Evolutionary conservation across 768 basidiomycete genomes (phyloP).

Genomic region (Trametes cingulata): DNA sequence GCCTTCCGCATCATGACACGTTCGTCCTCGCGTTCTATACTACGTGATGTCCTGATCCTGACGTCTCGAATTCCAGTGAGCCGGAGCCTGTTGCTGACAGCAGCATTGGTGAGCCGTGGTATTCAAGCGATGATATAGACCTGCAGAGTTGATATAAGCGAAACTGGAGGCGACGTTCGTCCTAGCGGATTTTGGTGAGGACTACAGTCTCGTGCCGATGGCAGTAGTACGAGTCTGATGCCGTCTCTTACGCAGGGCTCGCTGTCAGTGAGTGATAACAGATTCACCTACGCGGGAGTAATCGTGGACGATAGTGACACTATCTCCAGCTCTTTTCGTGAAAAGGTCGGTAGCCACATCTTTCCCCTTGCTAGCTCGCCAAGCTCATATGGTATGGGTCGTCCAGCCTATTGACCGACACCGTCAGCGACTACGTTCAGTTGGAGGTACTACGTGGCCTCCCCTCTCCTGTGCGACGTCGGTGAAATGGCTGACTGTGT

Average conservation of each 20-base stretch:
- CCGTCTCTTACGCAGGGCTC: background rate
- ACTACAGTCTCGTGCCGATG: background rate
- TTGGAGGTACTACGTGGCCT: background rate
- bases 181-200: background rate
- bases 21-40: background rate
- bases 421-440: background rate
- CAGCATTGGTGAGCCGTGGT: background rate
- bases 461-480: too few relatives aligned
- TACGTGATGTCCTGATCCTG: background rate
- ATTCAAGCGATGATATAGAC: too few relatives aligned
- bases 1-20: background rate
- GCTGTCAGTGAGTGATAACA: background rate
- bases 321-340: background rate
- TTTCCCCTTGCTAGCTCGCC: background rate
- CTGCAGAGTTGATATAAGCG: too few relatives aligned
- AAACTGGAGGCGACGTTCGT: background rate
- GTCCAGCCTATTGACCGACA: background rate
- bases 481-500: background rate
- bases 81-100: background rate
- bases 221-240: too few relatives aligned
- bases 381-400: background rate
- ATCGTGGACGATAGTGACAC: too few relatives aligned
- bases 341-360: background rate
- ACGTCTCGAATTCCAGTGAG: background rate
- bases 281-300: too few relatives aligned